Evolutionary conservation across 345 rosid genomes (phyloP), one percentile per base, ranked within the genome.

Genomic region (Boechera retrofracta): DNA sequence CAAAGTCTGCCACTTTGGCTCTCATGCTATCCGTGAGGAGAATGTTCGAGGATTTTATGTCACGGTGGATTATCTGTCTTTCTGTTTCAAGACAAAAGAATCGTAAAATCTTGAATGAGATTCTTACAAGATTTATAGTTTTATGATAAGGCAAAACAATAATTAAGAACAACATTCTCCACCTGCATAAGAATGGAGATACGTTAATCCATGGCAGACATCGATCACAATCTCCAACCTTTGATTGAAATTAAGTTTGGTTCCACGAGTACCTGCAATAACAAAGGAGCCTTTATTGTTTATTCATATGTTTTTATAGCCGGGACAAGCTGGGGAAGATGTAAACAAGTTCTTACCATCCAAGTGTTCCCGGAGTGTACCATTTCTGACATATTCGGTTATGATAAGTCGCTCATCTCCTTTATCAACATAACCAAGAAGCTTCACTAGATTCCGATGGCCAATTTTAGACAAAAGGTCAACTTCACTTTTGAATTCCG

Each of bases 1-100:
- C 99, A 54, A 95, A 95, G 83, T 95, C 97, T 7, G 97, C 92
- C 59, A 95, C 98, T 82, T 95, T 95, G 64, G 98, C 98, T 85
- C 96, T 88, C 97, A 95, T 80, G 81, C 87, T 86, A 64, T 91
- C 96, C 39, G 98, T 92, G 67, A 95, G 79, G 76, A 95, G 93
- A 71, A 95, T 89, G 88, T 92, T 95, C 29, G 99, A 92, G 41
- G 99, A 88, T 72, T 95, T 95, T 76, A 95, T 91, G 42, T 92
- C 99, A 67, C 99, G 88, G 75, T 95, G 98, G 67, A 95, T 95
- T 21, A 95, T 92, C 79, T 86, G 97, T 79, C 87, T 95, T 82
- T 89, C 99, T 95, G 82, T 71, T 71, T 73, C 75, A 54, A 55
- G 31, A 35, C 33, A 62, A 73, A 49, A 72, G 1, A 67, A 12